Evolutionary conservation across 2,329 filamentous ascomycete species (phyloP), one percentile per base, ranked within the genome.

Genomic region (Trichophyton verrucosum): DNA sequence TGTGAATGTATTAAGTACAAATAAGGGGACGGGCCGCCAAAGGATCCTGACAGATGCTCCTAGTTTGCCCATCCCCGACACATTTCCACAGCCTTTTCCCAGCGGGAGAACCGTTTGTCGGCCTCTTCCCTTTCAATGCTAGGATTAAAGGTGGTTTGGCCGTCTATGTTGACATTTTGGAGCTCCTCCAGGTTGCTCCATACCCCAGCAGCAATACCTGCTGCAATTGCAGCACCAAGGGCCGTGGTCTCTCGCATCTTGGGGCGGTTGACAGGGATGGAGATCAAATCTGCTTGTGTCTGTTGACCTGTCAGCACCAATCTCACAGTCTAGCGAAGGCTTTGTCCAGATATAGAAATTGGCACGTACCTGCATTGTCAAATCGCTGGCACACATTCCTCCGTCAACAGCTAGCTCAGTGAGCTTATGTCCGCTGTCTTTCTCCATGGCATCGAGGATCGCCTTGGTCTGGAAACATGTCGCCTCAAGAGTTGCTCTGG

Each of bases 381-480:
- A 80, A 71, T 91, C 87, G 11, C 88, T 94, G 75, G 90, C 92
- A 68, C 87, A 91, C 81, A 96, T 90, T 61, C 91, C 91, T 61
- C 91, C 91, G 70, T 96, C 91, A 51, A 96, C 91, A 38, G 88
- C 87, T 47, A 96, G 80, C 65, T 86, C 83, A 60, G 83, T 81
- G 36, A 96, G 81, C 64, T 83, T 83, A 70, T 91, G 85, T 30
- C 86, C 86, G 58, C 87, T 91, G 75, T 96, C 91, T 68, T 86
- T 84, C 69, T 88, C 89, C 91, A 96, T 96, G 65, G 91, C 90
- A 69, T 92, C 87, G 22, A 96, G 82, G 68, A 96, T 95, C 22
- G 91, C 91, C 68, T 91, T 91, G 22, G 90, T 95, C 74, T 96
- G 91, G 79, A 89, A 95, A 77, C 91, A 95, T 42, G 89, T 91